phyloP scores from a whole-genome alignment of 2,329 filamentous ascomycete genomes.

The Hypoxylon sp. region DNA sequence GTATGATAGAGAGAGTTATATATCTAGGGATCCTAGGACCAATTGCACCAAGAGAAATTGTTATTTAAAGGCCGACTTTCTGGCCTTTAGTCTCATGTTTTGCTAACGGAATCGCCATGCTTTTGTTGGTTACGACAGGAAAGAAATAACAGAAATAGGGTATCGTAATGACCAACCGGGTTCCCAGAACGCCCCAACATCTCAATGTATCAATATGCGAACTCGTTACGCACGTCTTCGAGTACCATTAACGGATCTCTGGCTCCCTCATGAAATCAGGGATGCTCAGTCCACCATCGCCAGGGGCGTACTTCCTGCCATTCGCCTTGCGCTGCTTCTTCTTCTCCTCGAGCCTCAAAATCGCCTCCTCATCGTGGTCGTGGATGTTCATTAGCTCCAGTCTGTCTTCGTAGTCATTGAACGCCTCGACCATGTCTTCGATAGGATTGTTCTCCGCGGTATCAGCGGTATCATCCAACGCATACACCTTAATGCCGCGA shows the following conservation, averaged over 20 bases:
- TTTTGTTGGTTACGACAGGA: conserved; percentile 12
- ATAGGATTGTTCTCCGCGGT: conserved; percentile 57
- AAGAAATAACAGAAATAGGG: conserved; percentile 26
- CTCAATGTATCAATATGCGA: conserved; percentile 15
- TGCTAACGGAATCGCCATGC: conserved; percentile 6
- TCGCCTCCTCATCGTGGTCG: conserved; percentile 54
- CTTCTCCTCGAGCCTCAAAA: conserved; percentile 53
- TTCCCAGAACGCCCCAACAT: conserved; percentile 35
- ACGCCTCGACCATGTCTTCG: conserved; percentile 54
- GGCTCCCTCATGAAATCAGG: conserved; percentile 60
- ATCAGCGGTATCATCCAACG: conserved; percentile 64
- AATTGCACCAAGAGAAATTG: background rate
- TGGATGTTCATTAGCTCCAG: conserved; percentile 50
- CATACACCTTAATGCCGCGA: conserved; percentile 89
- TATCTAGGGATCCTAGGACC: background rate
- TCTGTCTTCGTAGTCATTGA: conserved; percentile 52
- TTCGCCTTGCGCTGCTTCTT: conserved; percentile 52
- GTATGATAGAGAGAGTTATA: background rate
- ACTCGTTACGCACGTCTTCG: background rate
- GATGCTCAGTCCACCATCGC: conserved; percentile 56
- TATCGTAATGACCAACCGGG: conserved; percentile 36
- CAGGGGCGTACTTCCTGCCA: conserved; percentile 50
- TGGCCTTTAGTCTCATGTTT: background rate
- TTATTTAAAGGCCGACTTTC: background rate
- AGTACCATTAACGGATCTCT: conserved; percentile 57